Evolutionary conservation across 73 alveolate species (phyloP).

Genomic region (Stentor coeruleus): DNA sequence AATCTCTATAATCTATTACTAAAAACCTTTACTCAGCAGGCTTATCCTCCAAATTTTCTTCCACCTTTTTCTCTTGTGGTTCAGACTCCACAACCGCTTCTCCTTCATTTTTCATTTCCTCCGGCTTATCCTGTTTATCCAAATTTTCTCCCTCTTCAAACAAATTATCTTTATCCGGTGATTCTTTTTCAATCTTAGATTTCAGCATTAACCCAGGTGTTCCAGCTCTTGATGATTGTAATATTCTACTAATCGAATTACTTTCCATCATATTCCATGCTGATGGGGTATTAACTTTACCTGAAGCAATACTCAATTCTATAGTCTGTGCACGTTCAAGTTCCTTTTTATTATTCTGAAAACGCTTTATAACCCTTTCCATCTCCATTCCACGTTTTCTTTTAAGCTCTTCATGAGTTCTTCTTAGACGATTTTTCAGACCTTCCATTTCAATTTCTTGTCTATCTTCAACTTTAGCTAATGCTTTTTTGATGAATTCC

Average conservation of each 20-base stretch:
- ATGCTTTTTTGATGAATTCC: constrained; percentile 25
- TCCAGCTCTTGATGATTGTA: neutral
- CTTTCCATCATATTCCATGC: constrained; percentile 13
- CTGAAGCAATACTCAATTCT: neutral
- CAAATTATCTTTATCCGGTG: too few relatives aligned
- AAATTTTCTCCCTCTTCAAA: too few relatives aligned
- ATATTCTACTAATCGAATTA: neutral
- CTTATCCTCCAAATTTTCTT: too few relatives aligned
- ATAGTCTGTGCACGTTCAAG: constrained; percentile 6
- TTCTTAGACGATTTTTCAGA: constrained; percentile 13
- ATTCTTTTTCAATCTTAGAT: neutral
- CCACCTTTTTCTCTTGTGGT: too few relatives aligned
- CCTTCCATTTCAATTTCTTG: constrained; percentile 17
- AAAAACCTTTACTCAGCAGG: too few relatives aligned
- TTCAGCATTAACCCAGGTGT: constrained; percentile 15
- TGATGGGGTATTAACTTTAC: neutral
- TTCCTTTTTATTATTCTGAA: constrained; percentile 23
- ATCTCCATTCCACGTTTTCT: constrained; percentile 22
- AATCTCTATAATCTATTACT: too few relatives aligned
- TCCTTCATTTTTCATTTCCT: too few relatives aligned
- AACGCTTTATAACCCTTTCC: constrained; percentile 29
- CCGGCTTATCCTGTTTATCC: too few relatives aligned
- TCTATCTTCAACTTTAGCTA: neutral
- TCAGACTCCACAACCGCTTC: too few relatives aligned
- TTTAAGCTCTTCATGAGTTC: constrained; percentile 21